Conservation (phyloP, 805 yeast species). For the Cyberlindnera mississippiensis region DNA sequence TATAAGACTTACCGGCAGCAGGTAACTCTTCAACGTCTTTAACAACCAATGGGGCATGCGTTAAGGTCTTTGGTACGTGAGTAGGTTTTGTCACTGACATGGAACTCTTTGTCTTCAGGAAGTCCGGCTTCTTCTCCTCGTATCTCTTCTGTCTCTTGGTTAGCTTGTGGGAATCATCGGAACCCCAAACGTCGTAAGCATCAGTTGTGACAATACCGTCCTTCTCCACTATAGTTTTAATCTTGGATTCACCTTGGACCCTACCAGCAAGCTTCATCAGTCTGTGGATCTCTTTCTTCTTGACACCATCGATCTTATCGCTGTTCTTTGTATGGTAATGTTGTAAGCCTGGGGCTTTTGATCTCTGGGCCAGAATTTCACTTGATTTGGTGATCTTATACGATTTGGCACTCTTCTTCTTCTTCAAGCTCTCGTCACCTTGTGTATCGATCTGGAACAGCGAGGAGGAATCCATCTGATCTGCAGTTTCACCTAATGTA, state of each 20-base stretch:
- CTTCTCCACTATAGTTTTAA: constrained; percentile 50
- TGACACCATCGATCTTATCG: constrained; percentile 49
- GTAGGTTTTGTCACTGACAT: constrained; percentile 50
- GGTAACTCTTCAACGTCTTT: constrained; percentile 51
- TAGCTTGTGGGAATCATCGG: constrained; percentile 16
- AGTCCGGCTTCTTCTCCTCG: constrained; percentile 33
- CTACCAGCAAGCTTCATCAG: constrained; percentile 78
- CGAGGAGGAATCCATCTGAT: constrained; percentile 37
- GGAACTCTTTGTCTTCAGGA: constrained; percentile 36
- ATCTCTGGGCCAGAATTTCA: constrained; percentile 59
- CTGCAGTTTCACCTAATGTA: constrained; percentile 43
- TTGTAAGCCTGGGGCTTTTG: constrained; percentile 68
- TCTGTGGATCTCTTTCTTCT: constrained; percentile 20
- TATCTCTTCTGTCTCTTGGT: constrained; percentile 20
- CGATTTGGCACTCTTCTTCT: constrained; percentile 33
- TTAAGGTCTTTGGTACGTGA: constrained; percentile 51
- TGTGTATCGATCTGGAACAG: constrained; percentile 65
- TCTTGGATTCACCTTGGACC: constrained; percentile 48
- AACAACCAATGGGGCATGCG: constrained; percentile 48
- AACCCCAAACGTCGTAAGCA: constrained; percentile 71
- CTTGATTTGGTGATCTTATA: constrained; percentile 35
- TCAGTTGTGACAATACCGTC: constrained; percentile 59
- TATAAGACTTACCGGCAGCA: constrained; percentile 88
- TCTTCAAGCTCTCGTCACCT: constrained; percentile 44
- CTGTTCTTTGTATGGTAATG: constrained; percentile 37